Conservation (phyloP, 2,329 filamentous ascomycete species). For the Myotisia sp. region DNA sequence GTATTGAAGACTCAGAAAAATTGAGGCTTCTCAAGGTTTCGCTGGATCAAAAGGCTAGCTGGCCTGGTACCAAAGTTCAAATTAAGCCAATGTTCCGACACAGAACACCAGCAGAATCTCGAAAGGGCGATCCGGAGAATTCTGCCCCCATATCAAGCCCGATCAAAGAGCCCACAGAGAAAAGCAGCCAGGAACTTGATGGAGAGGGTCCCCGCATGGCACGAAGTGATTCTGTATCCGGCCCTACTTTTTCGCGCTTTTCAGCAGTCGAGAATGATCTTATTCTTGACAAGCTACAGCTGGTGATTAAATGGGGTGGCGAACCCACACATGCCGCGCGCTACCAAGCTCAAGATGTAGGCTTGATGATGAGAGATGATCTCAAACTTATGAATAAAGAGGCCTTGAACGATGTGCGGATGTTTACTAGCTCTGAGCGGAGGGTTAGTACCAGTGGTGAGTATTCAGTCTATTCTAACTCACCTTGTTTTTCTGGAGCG, state of each 20-base stretch:
- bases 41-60: slow-evolving; percentile 78
- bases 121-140: slow-evolving; percentile 14
- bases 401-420: slow-evolving; percentile 77
- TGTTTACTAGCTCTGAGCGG: slow-evolving; percentile 91
- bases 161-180: slow-evolving; percentile 16
- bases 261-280: slow-evolving; percentile 87
- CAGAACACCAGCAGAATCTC: slow-evolving; percentile 52
- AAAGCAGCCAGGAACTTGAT: too few relatives aligned
- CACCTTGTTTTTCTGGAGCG: background rate
- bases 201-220: slow-evolving; percentile 32
- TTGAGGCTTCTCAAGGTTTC: slow-evolving; percentile 76
- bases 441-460: slow-evolving; percentile 72
- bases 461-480: slow-evolving; percentile 11
- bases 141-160: slow-evolving; percentile 9
- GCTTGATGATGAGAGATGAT: slow-evolving; percentile 91
- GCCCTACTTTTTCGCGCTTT: slow-evolving; percentile 82
- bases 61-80: slow-evolving; percentile 94
- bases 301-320: slow-evolving; percentile 98
- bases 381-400: slow-evolving; percentile 84
- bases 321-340: slow-evolving; percentile 94
- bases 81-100: slow-evolving; percentile 99
- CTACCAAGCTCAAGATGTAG: slow-evolving; percentile 90
- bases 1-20: slow-evolving; percentile 72
- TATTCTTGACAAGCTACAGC: slow-evolving; percentile 85
- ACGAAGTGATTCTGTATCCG: slow-evolving; percentile 72